Base-by-base conservation (phyloP, 306 rosid species). In the Glycine soja region DNA sequence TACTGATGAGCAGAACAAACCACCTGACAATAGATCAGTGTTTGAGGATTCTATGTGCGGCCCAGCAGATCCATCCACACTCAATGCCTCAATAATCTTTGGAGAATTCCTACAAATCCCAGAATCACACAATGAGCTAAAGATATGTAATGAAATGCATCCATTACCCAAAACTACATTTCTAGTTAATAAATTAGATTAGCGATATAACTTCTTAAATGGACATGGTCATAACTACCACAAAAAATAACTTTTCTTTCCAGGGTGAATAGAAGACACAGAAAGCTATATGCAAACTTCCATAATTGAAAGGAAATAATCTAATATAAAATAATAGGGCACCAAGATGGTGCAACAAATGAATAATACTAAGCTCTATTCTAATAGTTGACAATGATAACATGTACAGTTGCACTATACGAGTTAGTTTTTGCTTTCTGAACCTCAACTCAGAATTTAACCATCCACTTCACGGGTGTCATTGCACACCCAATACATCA, bases 1-100 rank as follows among this genome's bases (percentile, higher is more conserved):
- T 4, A 57, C 32, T 57, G 19, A 57, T 51, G 75, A 5, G 72
- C 72, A 77, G 79, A 82, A 62, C 65, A 83, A 73, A 58, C 82
- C 10, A 93, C 99, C 99, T 90, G 96, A 82, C 47, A 90, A 70
- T 77, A 90, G 85, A 74, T 89, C 96, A 10, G 85, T 75, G 10
- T 88, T 87, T 68, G 99, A 89, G 54, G 98, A 85, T 85, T 80
- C 91, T 82, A 95, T 88, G 52, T 86, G 93, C 63, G 82, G 97
- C 59, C 99, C 95, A 53, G 88, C 72, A 72, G 87, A 88, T 73
- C 99, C 99, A 81, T 95, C 99, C 77, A 87, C 97, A 76, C 99
- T 95, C 81, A 95, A 88, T 24, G 91, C 88, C 77, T 91, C 99
- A 34, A 93, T 86, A 65, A 95, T 86, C 86, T 73, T 89, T 8